Percentiles rank a stretch among this genome's conserved stretches.
phyloP scores from a whole-genome alignment of 192 early-diverging fungal species.

The Linnemannia exigua region DNA sequence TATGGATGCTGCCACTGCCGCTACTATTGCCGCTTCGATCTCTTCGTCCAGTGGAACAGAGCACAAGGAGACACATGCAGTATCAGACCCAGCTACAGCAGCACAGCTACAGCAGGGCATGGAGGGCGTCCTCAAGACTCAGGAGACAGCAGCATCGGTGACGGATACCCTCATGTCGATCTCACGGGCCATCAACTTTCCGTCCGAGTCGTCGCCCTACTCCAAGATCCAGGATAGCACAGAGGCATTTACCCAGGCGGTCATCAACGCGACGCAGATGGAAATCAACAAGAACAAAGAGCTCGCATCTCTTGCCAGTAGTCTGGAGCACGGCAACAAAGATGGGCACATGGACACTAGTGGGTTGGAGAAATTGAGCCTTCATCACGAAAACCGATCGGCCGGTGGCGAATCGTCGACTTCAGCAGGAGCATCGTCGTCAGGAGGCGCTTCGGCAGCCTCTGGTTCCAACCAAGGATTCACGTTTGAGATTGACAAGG shows the following conservation, averaged over 20 bases:
- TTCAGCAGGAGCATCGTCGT: background rate
- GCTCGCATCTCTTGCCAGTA: background rate
- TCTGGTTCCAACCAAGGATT: conserved; percentile 22
- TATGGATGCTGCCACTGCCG: background rate
- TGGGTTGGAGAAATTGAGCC: conserved; percentile 19
- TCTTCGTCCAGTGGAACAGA: background rate
- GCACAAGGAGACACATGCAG: background rate
- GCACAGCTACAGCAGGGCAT: background rate
- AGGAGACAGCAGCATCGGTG: conserved; percentile 8
- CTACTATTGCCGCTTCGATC: background rate
- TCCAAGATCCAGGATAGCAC: conserved; percentile 25
- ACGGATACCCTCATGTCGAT: conserved; percentile 46
- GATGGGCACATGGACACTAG: background rate
- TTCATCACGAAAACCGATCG: conserved; percentile 3
- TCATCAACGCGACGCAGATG: conserved; percentile 29
- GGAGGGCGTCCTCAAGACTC: background rate
- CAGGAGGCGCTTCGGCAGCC: background rate
- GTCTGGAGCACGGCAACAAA: background rate
- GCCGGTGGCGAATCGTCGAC: background rate
- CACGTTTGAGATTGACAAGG: conserved; percentile 41
- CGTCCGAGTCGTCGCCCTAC: conserved; percentile 7
- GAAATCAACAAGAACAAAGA: conserved; percentile 28
- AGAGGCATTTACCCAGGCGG: conserved; percentile 39
- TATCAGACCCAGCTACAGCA: background rate
- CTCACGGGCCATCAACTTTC: conserved; percentile 44